These are phyloP conservation scores for Ceratocystis albifundus DNA, from an alignment of 2,329 filamentous ascomycete genomes.

Conservation along the genomic window DNA sequence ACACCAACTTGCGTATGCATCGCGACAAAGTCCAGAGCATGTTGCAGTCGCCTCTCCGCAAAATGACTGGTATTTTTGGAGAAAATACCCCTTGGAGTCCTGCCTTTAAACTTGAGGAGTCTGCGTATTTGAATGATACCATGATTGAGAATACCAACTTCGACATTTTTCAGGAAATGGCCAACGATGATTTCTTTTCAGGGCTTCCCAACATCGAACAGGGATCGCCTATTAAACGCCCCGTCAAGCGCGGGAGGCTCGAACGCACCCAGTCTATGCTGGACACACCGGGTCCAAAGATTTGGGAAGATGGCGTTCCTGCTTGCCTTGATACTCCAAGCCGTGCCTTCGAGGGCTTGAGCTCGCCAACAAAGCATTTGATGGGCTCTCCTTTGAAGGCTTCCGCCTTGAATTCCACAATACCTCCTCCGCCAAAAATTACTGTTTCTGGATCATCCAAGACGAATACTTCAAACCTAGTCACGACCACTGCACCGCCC, in stretches of 20 bases:
- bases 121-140: conserved; percentile 38
- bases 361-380: conserved; percentile 43
- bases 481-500: conserved; percentile 28
- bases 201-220: conserved; percentile 34
- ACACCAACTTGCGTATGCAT: conserved; percentile 82
- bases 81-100: conserved; percentile 51
- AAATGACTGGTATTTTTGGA: conserved; percentile 34
- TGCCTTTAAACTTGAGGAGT: conserved; percentile 50
- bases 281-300: conserved; percentile 17
- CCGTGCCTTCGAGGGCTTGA: conserved; percentile 30
- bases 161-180: conserved; percentile 46
- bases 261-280: conserved; percentile 48
- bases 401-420: conserved; percentile 23
- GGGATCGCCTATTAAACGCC: conserved; percentile 57
- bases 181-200: conserved; percentile 30
- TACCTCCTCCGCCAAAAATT: conserved; percentile 14
- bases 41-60: conserved; percentile 60
- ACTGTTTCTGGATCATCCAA: conserved; percentile 16
- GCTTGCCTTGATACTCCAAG: conserved; percentile 20
- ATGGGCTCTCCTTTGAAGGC: conserved; percentile 20
- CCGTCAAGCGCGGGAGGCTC: conserved; percentile 46
- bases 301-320: conserved; percentile 22
- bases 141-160: conserved; percentile 37
- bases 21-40: conserved; percentile 70
- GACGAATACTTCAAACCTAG: conserved; percentile 7